phyloP scores from a whole-genome alignment of 2,329 filamentous ascomycete genomes.

The Epichloe gansuensis region DNA sequence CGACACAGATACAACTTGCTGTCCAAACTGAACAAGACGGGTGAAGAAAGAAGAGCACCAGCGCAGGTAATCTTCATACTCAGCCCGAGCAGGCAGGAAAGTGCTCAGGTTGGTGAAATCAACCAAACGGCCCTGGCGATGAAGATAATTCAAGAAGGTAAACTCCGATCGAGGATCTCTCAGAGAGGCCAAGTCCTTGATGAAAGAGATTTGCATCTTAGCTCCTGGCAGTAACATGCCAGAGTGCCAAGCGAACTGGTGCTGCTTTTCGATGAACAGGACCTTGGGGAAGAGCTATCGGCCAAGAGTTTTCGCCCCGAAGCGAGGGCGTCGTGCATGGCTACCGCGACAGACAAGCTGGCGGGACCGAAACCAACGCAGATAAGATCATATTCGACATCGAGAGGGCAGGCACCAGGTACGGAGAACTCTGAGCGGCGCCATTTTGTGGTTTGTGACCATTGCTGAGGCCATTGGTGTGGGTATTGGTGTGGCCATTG shows the following conservation, averaged over 20 bases:
- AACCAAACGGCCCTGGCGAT: conserved; percentile 67
- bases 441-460: conserved; percentile 13
- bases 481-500: not conserved
- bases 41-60: conserved; percentile 83
- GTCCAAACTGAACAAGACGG: conserved; percentile 58
- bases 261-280: conserved; percentile 78
- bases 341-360: conserved; percentile 78
- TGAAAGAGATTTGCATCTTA: conserved; percentile 95
- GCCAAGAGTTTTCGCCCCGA: conserved; percentile 30
- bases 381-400: conserved; percentile 69
- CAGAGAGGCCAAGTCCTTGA: conserved; percentile 89
- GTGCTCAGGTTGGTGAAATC: conserved; percentile 86
- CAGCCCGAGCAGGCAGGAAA: conserved; percentile 72
- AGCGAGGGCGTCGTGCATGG: conserved; percentile 68
- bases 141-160: conserved; percentile 91
- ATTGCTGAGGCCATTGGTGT: not conserved
- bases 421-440: conserved; percentile 12
- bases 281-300: conserved; percentile 47
- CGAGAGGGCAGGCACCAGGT: conserved; percentile 39
- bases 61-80: conserved; percentile 91
- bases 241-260: conserved; percentile 78
- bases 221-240: conserved; percentile 90
- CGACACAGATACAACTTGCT: conserved; percentile 62
- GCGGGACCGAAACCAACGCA: conserved; percentile 91
- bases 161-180: conserved; percentile 82